Percentiles rank a stretch among this genome's conserved stretches.
Conservation (phyloP, 2,329 filamentous ascomycete genomes). For the Harringtonia lauricola region DNA sequence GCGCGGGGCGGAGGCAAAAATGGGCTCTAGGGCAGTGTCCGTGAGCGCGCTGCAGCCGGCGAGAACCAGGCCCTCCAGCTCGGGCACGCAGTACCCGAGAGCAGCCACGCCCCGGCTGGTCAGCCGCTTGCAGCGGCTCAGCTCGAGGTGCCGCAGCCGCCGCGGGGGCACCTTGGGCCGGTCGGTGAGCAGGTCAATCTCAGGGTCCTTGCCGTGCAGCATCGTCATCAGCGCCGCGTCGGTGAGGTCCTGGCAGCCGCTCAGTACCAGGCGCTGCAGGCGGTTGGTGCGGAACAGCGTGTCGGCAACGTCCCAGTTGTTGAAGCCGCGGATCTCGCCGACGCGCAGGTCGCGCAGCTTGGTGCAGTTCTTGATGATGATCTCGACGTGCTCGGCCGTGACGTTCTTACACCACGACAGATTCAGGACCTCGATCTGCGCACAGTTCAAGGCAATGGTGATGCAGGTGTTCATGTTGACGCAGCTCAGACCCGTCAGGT, state of each 20-base stretch:
- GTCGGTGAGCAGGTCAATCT: constrained; percentile 71
- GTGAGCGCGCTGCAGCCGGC: constrained; percentile 66
- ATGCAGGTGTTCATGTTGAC: constrained; percentile 79
- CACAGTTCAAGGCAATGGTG: constrained; percentile 72
- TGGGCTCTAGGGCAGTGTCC: constrained; percentile 58
- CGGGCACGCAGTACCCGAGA: constrained; percentile 64
- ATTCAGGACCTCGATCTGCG: constrained; percentile 72
- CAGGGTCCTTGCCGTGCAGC: constrained; percentile 63
- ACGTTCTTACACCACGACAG: constrained; percentile 89
- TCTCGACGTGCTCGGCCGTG: constrained; percentile 63
- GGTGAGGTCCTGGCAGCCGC: constrained; percentile 66
- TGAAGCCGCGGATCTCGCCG: constrained; percentile 71
- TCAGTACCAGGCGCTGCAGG: constrained; percentile 71
- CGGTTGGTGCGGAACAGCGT: constrained; percentile 71
- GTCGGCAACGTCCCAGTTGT: constrained; percentile 59
- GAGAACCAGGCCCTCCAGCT: constrained; percentile 73
- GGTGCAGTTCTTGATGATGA: constrained; percentile 61
- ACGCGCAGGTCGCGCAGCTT: constrained; percentile 70
- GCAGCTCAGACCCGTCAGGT: constrained; percentile 69
- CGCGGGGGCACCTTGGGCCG: constrained; percentile 66
- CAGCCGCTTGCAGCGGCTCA: constrained; percentile 67
- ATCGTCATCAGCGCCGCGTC: constrained; percentile 65
- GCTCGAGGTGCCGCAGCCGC: constrained; percentile 70
- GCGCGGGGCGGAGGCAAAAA: constrained; percentile 64
- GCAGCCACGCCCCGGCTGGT: constrained; percentile 61